phyloP scores from a whole-genome alignment of 305 asterid genomes.

The Fraxinus velutina region DNA sequence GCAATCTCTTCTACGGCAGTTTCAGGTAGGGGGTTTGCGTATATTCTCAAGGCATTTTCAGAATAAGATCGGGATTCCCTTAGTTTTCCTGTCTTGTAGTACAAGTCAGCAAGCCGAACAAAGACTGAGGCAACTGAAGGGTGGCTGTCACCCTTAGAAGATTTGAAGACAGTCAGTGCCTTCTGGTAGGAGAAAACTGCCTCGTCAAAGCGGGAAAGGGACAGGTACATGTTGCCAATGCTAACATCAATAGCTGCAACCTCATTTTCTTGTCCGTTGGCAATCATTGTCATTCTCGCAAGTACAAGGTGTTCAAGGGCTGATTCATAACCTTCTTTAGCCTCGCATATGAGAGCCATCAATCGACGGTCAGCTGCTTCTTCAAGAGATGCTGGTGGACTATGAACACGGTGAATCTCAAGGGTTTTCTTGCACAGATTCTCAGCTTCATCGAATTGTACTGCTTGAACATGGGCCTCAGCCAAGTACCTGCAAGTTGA shows the following conservation, averaged over 20 bases:
- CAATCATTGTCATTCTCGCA: slow-evolving; percentile 98
- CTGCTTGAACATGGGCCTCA: slow-evolving; percentile 95
- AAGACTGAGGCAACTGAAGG: slow-evolving; percentile 94
- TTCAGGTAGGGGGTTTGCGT: slow-evolving; percentile 82
- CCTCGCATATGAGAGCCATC: slow-evolving; percentile 95
- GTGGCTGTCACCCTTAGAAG: slow-evolving; percentile 90
- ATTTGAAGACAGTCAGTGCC: slow-evolving; percentile 94
- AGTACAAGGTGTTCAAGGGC: slow-evolving; percentile 97
- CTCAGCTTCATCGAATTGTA: slow-evolving; percentile 95
- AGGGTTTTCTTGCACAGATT: slow-evolving; percentile 76
- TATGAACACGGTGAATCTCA: slow-evolving; percentile 90
- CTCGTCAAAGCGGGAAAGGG: slow-evolving; percentile 87
- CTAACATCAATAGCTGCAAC: slow-evolving; percentile 92
- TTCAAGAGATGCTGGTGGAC: slow-evolving; percentile 97
- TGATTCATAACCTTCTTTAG: slow-evolving; percentile 84
- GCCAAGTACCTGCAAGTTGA: slow-evolving; percentile 67
- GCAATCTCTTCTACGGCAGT: slow-evolving; percentile 86
- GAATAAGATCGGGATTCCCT: slow-evolving; percentile 91
- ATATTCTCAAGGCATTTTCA: slow-evolving; percentile 84
- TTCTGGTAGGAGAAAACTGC: slow-evolving; percentile 96
- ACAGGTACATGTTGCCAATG: slow-evolving; percentile 85
- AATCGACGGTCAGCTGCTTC: slow-evolving; percentile 97
- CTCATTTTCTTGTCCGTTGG: slow-evolving; percentile 89
- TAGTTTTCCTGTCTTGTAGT: slow-evolving; percentile 83
- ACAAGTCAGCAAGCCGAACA: slow-evolving; percentile 80